Conservation (phyloP, 768 basidiomycete genomes). For the Multifurca ochricompacta region DNA sequence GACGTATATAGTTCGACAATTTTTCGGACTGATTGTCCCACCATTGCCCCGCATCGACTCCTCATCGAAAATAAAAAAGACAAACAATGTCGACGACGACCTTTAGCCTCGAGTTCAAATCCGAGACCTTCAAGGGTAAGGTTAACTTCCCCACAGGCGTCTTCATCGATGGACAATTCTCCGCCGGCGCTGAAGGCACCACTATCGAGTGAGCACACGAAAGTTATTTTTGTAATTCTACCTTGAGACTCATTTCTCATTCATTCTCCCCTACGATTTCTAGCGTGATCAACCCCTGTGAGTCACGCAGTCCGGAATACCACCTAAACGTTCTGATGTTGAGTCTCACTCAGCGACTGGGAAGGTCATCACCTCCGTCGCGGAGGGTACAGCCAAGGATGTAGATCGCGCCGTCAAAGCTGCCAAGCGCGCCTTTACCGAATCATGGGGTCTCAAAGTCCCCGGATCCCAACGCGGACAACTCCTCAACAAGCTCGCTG, state of each 20-base stretch:
- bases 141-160: conserved; percentile 53
- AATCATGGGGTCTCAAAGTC: conserved; percentile 58
- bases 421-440: conserved; percentile 56
- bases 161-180: conserved; percentile 65
- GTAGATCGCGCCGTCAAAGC: conserved; percentile 69
- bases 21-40: no score
- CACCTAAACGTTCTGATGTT: neutral
- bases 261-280: conserved; percentile 8
- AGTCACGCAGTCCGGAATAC: neutral
- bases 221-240: neutral
- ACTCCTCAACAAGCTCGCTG: conserved; percentile 55
- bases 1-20: no score
- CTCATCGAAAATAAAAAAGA: no score
- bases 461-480: conserved; percentile 45
- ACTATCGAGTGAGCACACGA: conserved; percentile 57
- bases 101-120: conserved; percentile 47
- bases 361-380: conserved; percentile 47
- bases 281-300: conserved; percentile 56
- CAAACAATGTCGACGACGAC: conserved; percentile 33
- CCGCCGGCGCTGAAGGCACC: conserved; percentile 45
- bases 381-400: conserved; percentile 58
- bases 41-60: no score
- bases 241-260: neutral
- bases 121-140: conserved; percentile 49
- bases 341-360: conserved; percentile 35